Base-by-base conservation (phyloP, 768 basidiomycete species). In the Dioszegia hungarica region DNA sequence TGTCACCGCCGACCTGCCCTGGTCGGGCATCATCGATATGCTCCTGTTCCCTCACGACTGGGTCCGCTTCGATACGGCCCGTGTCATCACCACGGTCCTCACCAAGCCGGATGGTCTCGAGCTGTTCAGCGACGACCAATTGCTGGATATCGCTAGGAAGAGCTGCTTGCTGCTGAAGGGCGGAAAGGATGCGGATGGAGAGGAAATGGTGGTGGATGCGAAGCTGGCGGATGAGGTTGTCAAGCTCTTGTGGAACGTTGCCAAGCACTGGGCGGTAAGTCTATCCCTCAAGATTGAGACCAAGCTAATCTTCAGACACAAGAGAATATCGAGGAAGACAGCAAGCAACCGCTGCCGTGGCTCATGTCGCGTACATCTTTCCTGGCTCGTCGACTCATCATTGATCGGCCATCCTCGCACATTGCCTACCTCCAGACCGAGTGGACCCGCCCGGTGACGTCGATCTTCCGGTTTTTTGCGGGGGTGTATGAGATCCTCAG, bases 281-380 rank as follows among this genome's bases (percentile, higher is more conserved):
- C 24, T 28, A 15, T 25, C 17, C 17, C 20, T 12, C 39, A 14
- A 20, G 41, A 24, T 50, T 38, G 45, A 19, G 44, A 22, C 89
- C 74, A 80, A 79, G 57, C 75, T 79, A 24, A 69, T 81, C 31
- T 17, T 68, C 59, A 12, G 60, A 57, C 24, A 64, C 56, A 2
- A 70, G 64, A 6, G 72, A 69, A n/a, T n/a, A n/a, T n/a, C 2
- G 67, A 59, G 2, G 61, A 59, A 12, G 68, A 64, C 43, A 27
- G 55, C 29, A 66, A 59, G 37, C 61, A 66, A 51, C 86, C 86
- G 0, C 78, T 97, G 1, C 83, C 89, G 0, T 98, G 94, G 92
- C 77, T 99, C 31, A 97, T 98, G 80, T 92, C 91, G 22, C 88
- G 88, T 69, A 79, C 98, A 19, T 97, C 94, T 0, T 93, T 88